Conservation (phyloP, 139 green algal genomes). For the Coelastrella sp. region DNA sequence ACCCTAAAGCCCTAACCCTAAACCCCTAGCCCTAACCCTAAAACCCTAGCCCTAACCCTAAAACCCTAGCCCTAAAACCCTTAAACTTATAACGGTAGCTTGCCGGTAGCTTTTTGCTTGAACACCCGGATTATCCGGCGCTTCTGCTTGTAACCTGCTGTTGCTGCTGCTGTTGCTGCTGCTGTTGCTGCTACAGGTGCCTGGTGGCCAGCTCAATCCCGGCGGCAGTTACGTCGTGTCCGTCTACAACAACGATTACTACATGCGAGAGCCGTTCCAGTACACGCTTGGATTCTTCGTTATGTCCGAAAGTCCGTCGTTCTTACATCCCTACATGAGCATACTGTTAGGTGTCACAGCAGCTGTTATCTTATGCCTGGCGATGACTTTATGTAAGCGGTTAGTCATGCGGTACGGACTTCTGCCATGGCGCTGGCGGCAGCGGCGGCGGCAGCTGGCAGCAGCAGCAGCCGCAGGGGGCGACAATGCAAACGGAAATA, state of each 20-base stretch:
- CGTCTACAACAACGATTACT: slow-evolving; percentile 63
- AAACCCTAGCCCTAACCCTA: too few relatives aligned
- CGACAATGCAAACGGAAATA: neutral
- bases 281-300: slow-evolving; percentile 48
- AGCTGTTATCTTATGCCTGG: slow-evolving; percentile 64
- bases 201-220: slow-evolving; percentile 29
- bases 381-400: slow-evolving; percentile 66
- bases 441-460: neutral
- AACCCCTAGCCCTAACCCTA: too few relatives aligned
- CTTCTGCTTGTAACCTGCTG: too few relatives aligned
- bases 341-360: slow-evolving; percentile 73
- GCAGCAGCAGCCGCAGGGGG: slow-evolving; percentile 13
- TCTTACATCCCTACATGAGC: slow-evolving; percentile 77
- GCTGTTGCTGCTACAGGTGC: slow-evolving; percentile 23
- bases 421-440: slow-evolving; percentile 36
- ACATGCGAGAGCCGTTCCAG: slow-evolving; percentile 5
- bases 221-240: slow-evolving; percentile 52
- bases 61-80: too few relatives aligned
- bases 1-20: too few relatives aligned
- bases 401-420: slow-evolving; percentile 56
- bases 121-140: too few relatives aligned
- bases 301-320: neutral
- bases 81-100: too few relatives aligned
- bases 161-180: neutral
- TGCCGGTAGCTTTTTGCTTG: too few relatives aligned